A percentile compares a stretch with the other conserved stretches of the same genome.
Conservation (phyloP, 2,329 filamentous ascomycete species). For the Chrysoporthe cubensis region DNA sequence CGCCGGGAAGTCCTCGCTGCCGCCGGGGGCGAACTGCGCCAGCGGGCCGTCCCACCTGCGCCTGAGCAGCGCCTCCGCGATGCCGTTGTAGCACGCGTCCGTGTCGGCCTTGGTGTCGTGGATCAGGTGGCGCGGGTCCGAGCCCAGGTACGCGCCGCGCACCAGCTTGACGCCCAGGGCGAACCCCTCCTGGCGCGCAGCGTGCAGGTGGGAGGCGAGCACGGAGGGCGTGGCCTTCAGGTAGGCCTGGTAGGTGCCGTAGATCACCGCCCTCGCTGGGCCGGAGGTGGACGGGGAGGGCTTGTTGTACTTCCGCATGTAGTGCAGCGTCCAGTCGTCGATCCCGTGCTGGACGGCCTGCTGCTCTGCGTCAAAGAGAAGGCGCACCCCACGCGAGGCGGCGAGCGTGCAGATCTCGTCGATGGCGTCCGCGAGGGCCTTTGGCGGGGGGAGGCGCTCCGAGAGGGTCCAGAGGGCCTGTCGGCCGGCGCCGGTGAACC, state of each 20-base stretch:
- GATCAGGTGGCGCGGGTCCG: slow-evolving; percentile 71
- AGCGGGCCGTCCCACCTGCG: slow-evolving; percentile 64
- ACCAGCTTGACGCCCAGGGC: slow-evolving; percentile 76
- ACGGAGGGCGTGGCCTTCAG: slow-evolving; percentile 64
- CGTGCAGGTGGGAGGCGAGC: slow-evolving; percentile 62
- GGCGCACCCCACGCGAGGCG: slow-evolving; percentile 66
- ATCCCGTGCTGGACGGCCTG: slow-evolving; percentile 78
- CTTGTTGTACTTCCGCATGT: slow-evolving; percentile 77
- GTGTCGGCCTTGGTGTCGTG: slow-evolving; percentile 74
- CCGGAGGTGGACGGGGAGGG: neutral
- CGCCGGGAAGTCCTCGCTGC: slow-evolving; percentile 52
- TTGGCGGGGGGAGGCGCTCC: slow-evolving; percentile 63
- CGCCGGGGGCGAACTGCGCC: slow-evolving; percentile 42
- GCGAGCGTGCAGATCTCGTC: slow-evolving; percentile 76
- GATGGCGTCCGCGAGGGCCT: slow-evolving; percentile 70
- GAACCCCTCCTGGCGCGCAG: slow-evolving; percentile 63
- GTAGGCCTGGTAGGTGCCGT: slow-evolving; percentile 81
- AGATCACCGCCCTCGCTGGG: slow-evolving; percentile 68
- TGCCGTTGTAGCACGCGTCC: slow-evolving; percentile 72
- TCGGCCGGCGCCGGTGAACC: slow-evolving; percentile 81
- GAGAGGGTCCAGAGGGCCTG: slow-evolving; percentile 71
- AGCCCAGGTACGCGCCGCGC: slow-evolving; percentile 73
- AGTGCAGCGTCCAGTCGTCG: slow-evolving; percentile 77
- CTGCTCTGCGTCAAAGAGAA: slow-evolving; percentile 89
- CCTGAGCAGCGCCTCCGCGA: slow-evolving; percentile 69